These are phyloP conservation scores for Alternaria tenuissima DNA, from an alignment of 2,329 filamentous ascomycete species.

Conservation along the genomic window DNA sequence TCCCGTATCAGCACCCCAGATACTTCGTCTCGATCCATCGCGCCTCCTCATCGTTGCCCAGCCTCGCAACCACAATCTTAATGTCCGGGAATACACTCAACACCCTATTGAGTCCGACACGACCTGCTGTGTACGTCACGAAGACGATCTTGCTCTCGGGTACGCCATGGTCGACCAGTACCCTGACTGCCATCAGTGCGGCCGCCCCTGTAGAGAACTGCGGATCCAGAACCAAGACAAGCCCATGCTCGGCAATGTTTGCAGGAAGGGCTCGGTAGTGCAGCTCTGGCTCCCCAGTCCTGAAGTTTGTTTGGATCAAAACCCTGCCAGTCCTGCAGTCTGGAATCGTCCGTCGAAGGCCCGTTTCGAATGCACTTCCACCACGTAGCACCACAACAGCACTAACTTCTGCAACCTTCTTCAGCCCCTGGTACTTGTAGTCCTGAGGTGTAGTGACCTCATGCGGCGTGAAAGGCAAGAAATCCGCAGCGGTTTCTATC, in stretches of 20 bases:
- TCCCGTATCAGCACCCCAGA: conserved; percentile 74
- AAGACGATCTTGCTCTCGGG: conserved; percentile 84
- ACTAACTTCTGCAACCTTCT: conserved; percentile 68
- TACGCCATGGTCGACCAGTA: conserved; percentile 94
- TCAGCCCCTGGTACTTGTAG: conserved; percentile 74
- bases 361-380: conserved; percentile 86
- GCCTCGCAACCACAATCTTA: conserved; percentile 82
- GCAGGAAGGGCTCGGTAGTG: conserved; percentile 82
- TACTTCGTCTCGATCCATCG: conserved; percentile 92
- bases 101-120: conserved; percentile 82
- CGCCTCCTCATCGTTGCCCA: conserved; percentile 82
- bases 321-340: conserved; percentile 90
- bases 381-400: conserved; percentile 90
- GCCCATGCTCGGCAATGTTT: conserved; percentile 77
- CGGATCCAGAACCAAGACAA: conserved; percentile 86
- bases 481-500: conserved; percentile 68
- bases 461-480: conserved; percentile 71
- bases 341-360: conserved; percentile 87
- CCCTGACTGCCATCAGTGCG: conserved; percentile 91
- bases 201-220: conserved; percentile 93
- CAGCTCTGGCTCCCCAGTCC: conserved; percentile 82
- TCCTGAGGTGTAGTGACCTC: conserved; percentile 76
- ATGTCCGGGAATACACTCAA: conserved; percentile 89
- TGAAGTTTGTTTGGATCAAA: conserved; percentile 82
- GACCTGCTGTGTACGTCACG: conserved; percentile 90